Evolutionary conservation across 140 eudicot genomes (phyloP), one percentile per base, ranked within the genome.

Genomic region (Cichorium intybus): DNA sequence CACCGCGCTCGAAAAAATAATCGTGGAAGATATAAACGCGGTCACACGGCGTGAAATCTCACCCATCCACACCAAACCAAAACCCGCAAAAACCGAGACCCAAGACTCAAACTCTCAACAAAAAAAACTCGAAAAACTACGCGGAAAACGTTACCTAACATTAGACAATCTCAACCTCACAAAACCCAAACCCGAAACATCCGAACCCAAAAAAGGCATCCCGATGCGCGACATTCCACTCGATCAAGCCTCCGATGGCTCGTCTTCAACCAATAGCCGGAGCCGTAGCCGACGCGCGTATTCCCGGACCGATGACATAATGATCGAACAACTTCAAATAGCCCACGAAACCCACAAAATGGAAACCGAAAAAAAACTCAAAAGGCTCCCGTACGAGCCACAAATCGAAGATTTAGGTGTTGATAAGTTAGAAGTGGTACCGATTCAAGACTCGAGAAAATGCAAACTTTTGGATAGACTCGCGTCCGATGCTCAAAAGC

Each of bases 171-270:
- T 75, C 41, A 87, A 70, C 67, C 62, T 59, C 52, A 75, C 62
- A 21, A 75, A 71, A 26, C 46, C 79, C 23, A 81, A 66, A 63
- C 71, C 81, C 6, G 83, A 78, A 70, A 24, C 72, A 24, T 54
- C 82, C 0, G 93, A 84, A 59, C 28, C 43, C 28, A 73, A 45
- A 52, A 85, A 67, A 55, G 88, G 87, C 29, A 57, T 72, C 39
- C 79, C 75, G 45, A 75, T 88, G 80, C 86, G 91, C 66, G 99
- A 93, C 77, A 88, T 93, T 53, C 97, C 87, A 21, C 87, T 93
- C 5, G 99, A 93, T 77, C 89, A 83, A 49, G 85, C 70, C 70
- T 85, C 96, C 0, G 71, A 80, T 16, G 64, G 82, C 35, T 81
- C 86, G 29, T 9, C 65, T 3, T 56, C 72, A 14, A 66, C 80